Percentiles rank a stretch among this genome's conserved stretches.
Conservation (phyloP, 1,284 basidiomycete species). For the Peniophora sp. region DNA sequence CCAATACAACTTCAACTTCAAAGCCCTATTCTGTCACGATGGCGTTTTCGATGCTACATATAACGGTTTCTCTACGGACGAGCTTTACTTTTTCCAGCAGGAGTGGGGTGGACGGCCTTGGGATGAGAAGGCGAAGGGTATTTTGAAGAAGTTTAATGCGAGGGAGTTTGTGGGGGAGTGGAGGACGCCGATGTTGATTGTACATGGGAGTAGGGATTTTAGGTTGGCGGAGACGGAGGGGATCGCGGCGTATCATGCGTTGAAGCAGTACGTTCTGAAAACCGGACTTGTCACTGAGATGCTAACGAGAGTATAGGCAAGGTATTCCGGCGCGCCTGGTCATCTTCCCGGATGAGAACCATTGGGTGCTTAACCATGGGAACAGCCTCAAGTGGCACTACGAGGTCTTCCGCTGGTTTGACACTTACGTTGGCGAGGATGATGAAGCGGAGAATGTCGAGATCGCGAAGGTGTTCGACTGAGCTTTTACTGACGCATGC, state of each 20-base stretch:
- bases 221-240: constrained; percentile 79
- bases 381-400: constrained; percentile 82
- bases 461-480: constrained; percentile 4
- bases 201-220: constrained; percentile 85
- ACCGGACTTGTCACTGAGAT: too few relatives aligned
- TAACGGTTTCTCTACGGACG: constrained; percentile 77
- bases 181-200: constrained; percentile 78
- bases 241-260: constrained; percentile 73
- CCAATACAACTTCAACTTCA: constrained; percentile 78
- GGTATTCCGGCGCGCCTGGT: constrained; percentile 77
- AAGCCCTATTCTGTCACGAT: constrained; percentile 83
- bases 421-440: constrained; percentile 57
- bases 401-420: constrained; percentile 85
- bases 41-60: constrained; percentile 76
- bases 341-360: constrained; percentile 91
- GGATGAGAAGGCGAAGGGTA: constrained; percentile 49
- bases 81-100: constrained; percentile 83
- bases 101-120: constrained; percentile 80
- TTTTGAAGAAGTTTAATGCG: constrained; percentile 65
- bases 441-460: constrained; percentile 3
- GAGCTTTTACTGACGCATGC: too few relatives aligned
- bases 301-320: constrained; percentile 47
- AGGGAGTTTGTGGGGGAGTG: constrained; percentile 76
- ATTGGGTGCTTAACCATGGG: constrained; percentile 78
- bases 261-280: constrained; percentile 74